These are phyloP conservation scores for Vanrija sp. DNA, from an alignment of 1,284 basidiomycete species.

Conservation along the genomic window DNA sequence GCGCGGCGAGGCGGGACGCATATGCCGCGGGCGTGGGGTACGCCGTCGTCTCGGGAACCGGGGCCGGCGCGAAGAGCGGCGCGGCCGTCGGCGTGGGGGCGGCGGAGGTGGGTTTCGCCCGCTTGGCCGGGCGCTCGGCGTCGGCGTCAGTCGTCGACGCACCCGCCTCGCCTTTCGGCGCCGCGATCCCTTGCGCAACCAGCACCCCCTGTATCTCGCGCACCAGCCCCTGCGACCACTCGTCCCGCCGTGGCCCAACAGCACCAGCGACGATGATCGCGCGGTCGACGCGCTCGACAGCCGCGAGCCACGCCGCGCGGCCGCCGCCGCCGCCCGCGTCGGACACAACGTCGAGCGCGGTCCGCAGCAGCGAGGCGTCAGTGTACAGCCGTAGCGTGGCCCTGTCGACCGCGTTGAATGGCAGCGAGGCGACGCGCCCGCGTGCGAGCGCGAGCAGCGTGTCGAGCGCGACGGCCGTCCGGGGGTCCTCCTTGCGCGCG, in stretches of 20 bases:
- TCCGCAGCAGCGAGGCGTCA: slow-evolving; percentile 45
- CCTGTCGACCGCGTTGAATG: slow-evolving; percentile 46
- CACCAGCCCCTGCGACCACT: slow-evolving; percentile 63
- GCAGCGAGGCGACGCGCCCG: slow-evolving; percentile 47
- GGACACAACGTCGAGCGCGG: slow-evolving; percentile 14
- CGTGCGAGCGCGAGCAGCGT: slow-evolving; percentile 47
- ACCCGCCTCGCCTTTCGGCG: not conserved
- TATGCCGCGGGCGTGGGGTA: slow-evolving; percentile 47
- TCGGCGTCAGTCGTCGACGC: too few relatives aligned
- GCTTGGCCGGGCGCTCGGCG: too few relatives aligned
- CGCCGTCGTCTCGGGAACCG: not conserved
- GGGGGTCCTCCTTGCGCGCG: too few relatives aligned
- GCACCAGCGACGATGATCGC: slow-evolving; percentile 81
- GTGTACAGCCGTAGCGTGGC: slow-evolving; percentile 51
- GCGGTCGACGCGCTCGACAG: slow-evolving; percentile 64
- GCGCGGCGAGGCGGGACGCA: slow-evolving; percentile 47
- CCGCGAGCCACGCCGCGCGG: not conserved
- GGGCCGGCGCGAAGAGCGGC: not conserved
- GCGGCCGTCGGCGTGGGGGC: not conserved
- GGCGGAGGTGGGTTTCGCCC: too few relatives aligned
- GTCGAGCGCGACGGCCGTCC: not conserved
- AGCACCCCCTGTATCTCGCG: slow-evolving; percentile 47
- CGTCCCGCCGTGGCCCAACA: slow-evolving; percentile 60
- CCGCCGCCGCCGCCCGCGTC: not conserved
- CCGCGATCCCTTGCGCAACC: slow-evolving; percentile 3